Conservation (phyloP, 257 asterid species). For the Solanum arcanum region DNA sequence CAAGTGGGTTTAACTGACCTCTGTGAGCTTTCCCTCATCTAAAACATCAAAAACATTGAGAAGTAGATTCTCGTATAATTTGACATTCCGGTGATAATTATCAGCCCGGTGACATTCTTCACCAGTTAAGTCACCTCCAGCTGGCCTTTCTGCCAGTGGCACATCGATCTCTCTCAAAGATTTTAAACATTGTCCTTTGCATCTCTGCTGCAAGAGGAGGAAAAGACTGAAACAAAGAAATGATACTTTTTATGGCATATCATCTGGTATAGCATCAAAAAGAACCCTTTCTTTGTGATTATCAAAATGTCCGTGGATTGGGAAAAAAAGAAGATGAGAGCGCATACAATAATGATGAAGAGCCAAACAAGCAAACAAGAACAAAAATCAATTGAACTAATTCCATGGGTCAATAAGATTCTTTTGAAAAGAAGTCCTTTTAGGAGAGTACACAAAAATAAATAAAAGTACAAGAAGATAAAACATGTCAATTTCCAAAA, state of each 20-base stretch:
- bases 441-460: background rate
- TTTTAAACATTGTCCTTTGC: slow-evolving; percentile 77
- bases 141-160: slow-evolving; percentile 93
- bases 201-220: slow-evolving; percentile 77
- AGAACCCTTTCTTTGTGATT: background rate
- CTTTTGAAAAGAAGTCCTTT: background rate
- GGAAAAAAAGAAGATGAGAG: background rate
- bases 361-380: background rate
- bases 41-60: slow-evolving; percentile 87
- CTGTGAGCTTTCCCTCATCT: slow-evolving; percentile 97
- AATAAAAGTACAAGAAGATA: background rate
- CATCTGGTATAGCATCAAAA: slow-evolving; percentile 7
- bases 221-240: slow-evolving; percentile 49
- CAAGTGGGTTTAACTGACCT: slow-evolving; percentile 40
- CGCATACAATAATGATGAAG: background rate
- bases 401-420: background rate
- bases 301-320: background rate
- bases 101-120: slow-evolving; percentile 98
- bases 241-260: slow-evolving; percentile 1
- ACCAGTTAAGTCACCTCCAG: slow-evolving; percentile 94
- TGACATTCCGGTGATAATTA: slow-evolving; percentile 85
- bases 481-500: background rate
- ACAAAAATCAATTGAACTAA: background rate
- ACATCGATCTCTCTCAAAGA: slow-evolving; percentile 67
- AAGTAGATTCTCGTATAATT: slow-evolving; percentile 78